A percentile compares a stretch with the other conserved stretches of the same genome.
Conservation (phyloP, 345 rosid species). For the Gossypium herbaceum region DNA sequence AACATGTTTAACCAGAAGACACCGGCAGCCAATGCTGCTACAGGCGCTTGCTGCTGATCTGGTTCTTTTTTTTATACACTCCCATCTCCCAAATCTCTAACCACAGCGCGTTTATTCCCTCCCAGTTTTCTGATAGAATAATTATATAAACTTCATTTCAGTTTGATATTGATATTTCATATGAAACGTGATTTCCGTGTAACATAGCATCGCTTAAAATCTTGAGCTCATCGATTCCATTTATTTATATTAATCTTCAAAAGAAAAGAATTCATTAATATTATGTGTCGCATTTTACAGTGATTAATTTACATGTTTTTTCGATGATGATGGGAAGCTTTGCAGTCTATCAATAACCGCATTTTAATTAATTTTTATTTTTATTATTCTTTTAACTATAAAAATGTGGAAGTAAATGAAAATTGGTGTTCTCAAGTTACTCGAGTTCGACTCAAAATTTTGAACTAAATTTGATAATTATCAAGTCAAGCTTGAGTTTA, state of each 20-base stretch:
- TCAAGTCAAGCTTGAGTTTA: too few species aligned
- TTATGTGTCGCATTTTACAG: neutral
- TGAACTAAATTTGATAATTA: too few species aligned
- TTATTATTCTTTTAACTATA: too few species aligned
- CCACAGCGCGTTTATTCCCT: too few species aligned
- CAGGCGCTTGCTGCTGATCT: constrained; percentile 40
- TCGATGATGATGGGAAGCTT: neutral
- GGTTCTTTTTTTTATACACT: neutral
- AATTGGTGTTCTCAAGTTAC: too few species aligned
- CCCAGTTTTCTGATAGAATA: neutral
- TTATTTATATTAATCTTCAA: neutral
- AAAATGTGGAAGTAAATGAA: too few species aligned
- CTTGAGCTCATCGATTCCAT: neutral
- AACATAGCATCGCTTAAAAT: neutral
- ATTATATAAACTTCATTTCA: neutral
- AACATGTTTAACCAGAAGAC: constrained; percentile 45
- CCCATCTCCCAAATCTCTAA: too few species aligned
- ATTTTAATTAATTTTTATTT: too few species aligned
- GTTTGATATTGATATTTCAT: neutral
- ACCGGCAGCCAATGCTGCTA: constrained; percentile 24
- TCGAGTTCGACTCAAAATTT: too few species aligned
- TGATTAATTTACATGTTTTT: neutral
- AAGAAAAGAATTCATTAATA: too few species aligned
- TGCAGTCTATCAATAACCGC: neutral
- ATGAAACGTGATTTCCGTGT: neutral